phyloP scores from a whole-genome alignment of 495 filamentous ascomycete genomes.

The Achaetomiella virescens region DNA sequence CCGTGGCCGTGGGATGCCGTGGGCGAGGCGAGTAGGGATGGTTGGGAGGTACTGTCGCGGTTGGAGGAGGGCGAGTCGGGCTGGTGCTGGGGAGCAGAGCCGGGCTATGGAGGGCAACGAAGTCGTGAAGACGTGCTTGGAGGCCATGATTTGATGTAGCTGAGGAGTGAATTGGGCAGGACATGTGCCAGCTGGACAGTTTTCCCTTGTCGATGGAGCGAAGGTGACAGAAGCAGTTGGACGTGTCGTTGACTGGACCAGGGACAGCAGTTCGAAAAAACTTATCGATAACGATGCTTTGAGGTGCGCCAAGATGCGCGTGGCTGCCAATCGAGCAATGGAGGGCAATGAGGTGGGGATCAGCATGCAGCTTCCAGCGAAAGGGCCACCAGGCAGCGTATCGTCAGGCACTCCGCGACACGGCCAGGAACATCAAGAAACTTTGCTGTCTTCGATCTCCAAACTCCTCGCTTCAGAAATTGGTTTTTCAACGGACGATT shows the following conservation, averaged over 20 bases:
- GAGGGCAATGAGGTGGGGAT: not conserved
- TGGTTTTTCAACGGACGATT: no score
- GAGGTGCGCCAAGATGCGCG: not conserved
- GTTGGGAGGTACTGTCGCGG: not conserved
- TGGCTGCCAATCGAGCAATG: no score
- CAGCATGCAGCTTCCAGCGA: not conserved
- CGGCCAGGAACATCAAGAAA: not conserved
- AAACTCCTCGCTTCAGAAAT: no score
- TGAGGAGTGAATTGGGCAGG: not conserved
- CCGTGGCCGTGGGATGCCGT: conserved; percentile 34
- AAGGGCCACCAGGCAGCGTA: no score
- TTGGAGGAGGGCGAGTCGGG: not conserved
- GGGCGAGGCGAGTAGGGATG: conserved; percentile 23
- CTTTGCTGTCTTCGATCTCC: not conserved
- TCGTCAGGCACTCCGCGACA: not conserved
- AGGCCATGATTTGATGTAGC: conserved; percentile 11
- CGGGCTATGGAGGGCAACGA: conserved; percentile 5
- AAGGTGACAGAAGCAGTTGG: not conserved
- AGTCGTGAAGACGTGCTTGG: conserved; percentile 4
- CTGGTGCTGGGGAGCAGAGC: conserved; percentile 3
- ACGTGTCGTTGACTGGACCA: not conserved
- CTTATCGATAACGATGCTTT: not conserved
- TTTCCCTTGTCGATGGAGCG: not conserved
- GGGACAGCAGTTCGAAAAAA: not conserved
- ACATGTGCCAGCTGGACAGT: not conserved